Evolutionary conservation across 2,329 filamentous ascomycete genomes (phyloP).

Genomic region (Endocalyx cinctus): DNA sequence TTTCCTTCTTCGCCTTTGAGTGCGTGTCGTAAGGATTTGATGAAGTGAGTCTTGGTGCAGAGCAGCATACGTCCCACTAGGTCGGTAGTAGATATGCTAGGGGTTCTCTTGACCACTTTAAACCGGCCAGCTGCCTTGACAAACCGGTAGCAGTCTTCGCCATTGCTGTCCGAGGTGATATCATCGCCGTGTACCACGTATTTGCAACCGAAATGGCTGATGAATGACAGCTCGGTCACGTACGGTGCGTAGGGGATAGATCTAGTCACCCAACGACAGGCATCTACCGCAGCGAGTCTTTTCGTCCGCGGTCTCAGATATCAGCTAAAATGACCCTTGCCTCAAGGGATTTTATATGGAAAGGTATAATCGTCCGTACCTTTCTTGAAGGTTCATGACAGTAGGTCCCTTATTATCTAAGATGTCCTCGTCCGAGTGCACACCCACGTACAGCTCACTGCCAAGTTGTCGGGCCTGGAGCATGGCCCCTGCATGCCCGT

Average conservation of each 20-base stretch:
- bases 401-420: conserved; percentile 96
- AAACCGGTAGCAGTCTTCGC: conserved; percentile 95
- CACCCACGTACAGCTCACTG: conserved; percentile 80
- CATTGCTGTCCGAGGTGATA: conserved; percentile 89
- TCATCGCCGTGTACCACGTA: conserved; percentile 97
- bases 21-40: conserved; percentile 68
- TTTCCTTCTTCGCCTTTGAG: conserved; percentile 69
- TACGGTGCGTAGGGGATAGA: conserved; percentile 86
- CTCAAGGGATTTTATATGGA: conserved; percentile 8
- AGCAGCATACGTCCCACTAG: conserved; percentile 97
- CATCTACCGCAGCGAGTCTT: conserved; percentile 83
- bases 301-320: conserved; percentile 9
- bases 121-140: conserved; percentile 93
- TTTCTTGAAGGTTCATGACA: conserved; percentile 90
- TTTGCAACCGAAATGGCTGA: conserved; percentile 89
- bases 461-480: conserved; percentile 91
- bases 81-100: conserved; percentile 94
- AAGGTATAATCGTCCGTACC: conserved; percentile 41
- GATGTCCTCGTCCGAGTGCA: conserved; percentile 95
- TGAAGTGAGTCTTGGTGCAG: conserved; percentile 92
- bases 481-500: conserved; percentile 95
- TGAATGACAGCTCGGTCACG: conserved; percentile 90
- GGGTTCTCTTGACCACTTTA: conserved; percentile 94
- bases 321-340: conserved; percentile 26
- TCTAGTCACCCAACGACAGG: conserved; percentile 88